Conservation (phyloP, 305 asterid genomes). For the Rubia balearica region DNA sequence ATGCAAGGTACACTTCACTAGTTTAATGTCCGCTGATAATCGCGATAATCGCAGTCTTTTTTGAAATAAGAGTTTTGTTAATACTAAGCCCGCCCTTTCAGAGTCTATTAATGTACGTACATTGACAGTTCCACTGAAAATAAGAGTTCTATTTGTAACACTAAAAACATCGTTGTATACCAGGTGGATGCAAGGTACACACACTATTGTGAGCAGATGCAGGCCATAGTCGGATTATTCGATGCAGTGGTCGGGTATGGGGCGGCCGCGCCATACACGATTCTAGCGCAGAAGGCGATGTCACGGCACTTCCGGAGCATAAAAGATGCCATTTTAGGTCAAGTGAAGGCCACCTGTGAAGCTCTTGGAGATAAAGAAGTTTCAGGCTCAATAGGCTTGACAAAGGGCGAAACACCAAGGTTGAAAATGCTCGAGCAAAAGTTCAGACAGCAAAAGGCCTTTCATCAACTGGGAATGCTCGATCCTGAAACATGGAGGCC, state of each 20-base stretch:
- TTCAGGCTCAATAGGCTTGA: constrained; percentile 33
- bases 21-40: no score
- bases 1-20: constrained; percentile 36
- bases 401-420: constrained; percentile 79
- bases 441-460: constrained; percentile 50
- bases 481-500: constrained; percentile 80
- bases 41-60: no score
- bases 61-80: no score
- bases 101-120: no score
- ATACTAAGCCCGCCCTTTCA: no score
- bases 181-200: constrained; percentile 66
- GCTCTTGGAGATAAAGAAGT: constrained; percentile 59
- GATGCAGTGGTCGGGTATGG: constrained; percentile 52
- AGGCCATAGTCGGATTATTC: constrained; percentile 50
- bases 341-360: constrained; percentile 45
- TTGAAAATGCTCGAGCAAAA: constrained; percentile 53
- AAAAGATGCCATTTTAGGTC: constrained; percentile 51
- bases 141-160: not conserved
- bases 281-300: constrained; percentile 67
- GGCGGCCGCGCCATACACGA: constrained; percentile 55
- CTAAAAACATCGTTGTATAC: not conserved
- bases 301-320: constrained; percentile 69
- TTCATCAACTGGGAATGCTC: constrained; percentile 55
- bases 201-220: constrained; percentile 72
- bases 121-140: not conserved